Percentiles rank a stretch among this genome's conserved stretches.
Evolutionary conservation across 495 filamentous ascomycete species (phyloP).

Genomic region (Saxispiralis lemnorum): DNA sequence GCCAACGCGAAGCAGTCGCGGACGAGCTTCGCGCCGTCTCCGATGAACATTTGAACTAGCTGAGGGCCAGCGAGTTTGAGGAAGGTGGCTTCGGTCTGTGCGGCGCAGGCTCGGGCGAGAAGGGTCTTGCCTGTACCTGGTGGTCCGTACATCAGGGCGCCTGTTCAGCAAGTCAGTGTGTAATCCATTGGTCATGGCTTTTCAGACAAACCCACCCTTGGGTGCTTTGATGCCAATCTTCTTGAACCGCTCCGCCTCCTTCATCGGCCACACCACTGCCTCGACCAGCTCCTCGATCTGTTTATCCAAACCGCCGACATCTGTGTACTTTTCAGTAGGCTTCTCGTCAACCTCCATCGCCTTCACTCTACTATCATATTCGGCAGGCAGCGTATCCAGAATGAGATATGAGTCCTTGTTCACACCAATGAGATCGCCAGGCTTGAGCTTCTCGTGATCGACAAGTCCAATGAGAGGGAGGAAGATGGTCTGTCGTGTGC

Average conservation of each 20-base stretch:
- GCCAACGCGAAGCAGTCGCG: constrained; percentile 93
- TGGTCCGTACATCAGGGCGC: constrained; percentile 95
- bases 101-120: constrained; percentile 87
- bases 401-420: constrained; percentile 99
- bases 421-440: constrained; percentile 90
- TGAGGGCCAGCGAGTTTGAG: constrained; percentile 96
- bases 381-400: constrained; percentile 91
- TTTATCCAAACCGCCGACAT: constrained; percentile 95
- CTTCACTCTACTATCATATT: constrained; percentile 98
- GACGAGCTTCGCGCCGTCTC: constrained; percentile 93
- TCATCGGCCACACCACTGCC: constrained; percentile 98
- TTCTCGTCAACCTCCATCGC: constrained; percentile 99
- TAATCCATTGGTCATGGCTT: not conserved
- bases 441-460: constrained; percentile 80
- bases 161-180: constrained; percentile 27
- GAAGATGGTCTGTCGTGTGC: constrained; percentile 96
- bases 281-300: constrained; percentile 99
- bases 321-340: constrained; percentile 95
- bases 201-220: constrained; percentile 50
- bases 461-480: constrained; percentile 93
- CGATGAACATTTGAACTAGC: constrained; percentile 99
- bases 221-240: constrained; percentile 99
- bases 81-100: constrained; percentile 97
- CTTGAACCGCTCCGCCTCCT: constrained; percentile 96
- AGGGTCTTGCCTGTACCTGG: constrained; percentile 95